Conservation (phyloP, 345 rosid species). For the Ailanthus altissimus region DNA sequence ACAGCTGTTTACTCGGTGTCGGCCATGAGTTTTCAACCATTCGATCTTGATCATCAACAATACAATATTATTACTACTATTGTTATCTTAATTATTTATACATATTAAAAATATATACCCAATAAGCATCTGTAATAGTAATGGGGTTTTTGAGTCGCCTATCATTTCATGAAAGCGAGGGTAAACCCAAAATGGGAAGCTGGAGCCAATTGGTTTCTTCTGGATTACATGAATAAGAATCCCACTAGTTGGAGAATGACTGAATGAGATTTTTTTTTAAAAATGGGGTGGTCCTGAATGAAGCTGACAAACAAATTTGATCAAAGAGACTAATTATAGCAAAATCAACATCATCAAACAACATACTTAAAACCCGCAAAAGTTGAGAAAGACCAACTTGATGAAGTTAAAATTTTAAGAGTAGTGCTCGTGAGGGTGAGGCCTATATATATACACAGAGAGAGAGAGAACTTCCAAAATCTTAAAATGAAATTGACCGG, state of each 20-base stretch:
- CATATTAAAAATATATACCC: neutral
- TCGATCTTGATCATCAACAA: neutral
- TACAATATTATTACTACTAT: neutral
- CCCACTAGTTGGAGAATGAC: neutral
- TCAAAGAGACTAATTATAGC: too few relatives aligned
- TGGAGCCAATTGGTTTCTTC: neutral
- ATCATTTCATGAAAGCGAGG: slow-evolving; percentile 15
- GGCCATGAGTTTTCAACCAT: slow-evolving; percentile 1
- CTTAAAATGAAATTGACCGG: too few relatives aligned
- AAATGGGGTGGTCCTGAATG: neutral
- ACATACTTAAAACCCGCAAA: neutral
- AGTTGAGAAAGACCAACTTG: neutral
- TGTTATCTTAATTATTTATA: neutral
- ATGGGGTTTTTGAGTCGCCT: neutral
- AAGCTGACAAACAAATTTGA: neutral
- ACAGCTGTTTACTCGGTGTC: slow-evolving; percentile 8
- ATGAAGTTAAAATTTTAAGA: neutral
- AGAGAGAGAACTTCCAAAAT: neutral
- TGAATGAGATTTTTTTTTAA: too few relatives aligned
- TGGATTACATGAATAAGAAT: neutral
- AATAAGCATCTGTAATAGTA: neutral
- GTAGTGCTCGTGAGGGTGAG: neutral
- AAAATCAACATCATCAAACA: neutral
- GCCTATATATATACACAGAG: neutral
- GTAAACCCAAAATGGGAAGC: neutral